Base-by-base conservation (phyloP, 2,329 filamentous ascomycete genomes). In the Sclerotinia minor region DNA sequence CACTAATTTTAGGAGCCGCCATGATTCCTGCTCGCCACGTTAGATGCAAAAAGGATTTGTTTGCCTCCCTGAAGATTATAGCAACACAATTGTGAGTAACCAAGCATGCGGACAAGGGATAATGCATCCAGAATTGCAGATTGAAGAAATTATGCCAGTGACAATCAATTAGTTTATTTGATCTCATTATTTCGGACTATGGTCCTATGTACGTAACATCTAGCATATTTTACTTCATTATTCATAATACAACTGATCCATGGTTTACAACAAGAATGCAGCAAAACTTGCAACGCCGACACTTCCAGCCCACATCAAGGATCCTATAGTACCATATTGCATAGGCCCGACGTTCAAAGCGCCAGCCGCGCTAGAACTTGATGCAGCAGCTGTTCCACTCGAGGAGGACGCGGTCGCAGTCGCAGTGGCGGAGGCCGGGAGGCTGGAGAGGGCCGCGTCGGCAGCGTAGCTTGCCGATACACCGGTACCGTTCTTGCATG, bases 401-500 rank as follows among this genome's bases (percentile, higher is more conserved):
- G 29, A 6, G 29, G 53, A 55, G 35, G 35, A 35, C 5, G 54
- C 21, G 19, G 58, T 67, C 24, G 66, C 66, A 3, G 69, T 69
- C 1, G 59, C 66, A 8, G 69, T 69, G 0, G 59, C 59, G 26
- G 69, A 67, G 15, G 70, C 50, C 8, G 70, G 65, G 7, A 73
- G 67, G 57, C 64, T 68, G 32, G 71, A 69, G 32, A 73, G 69
- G 1, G 44, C 60, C 13, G 71, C 3, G 21, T 71, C 72, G 7
- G 53, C 41, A 21, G 67, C 69, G 24, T 67, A 72, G 19, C 64
- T 38, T 2, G 69, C 76, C 2, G 73, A 73, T n/a, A 81, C 74
- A 57, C 74, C 71, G 19, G 77, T 78, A 44, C 70, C 75, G 72
- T 83, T 83, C 47, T 69, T 78, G 76, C 82, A 83, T 5, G 57